Conservation (phyloP, 2,329 filamentous ascomycete genomes). For the Diaporthe vaccinii region DNA sequence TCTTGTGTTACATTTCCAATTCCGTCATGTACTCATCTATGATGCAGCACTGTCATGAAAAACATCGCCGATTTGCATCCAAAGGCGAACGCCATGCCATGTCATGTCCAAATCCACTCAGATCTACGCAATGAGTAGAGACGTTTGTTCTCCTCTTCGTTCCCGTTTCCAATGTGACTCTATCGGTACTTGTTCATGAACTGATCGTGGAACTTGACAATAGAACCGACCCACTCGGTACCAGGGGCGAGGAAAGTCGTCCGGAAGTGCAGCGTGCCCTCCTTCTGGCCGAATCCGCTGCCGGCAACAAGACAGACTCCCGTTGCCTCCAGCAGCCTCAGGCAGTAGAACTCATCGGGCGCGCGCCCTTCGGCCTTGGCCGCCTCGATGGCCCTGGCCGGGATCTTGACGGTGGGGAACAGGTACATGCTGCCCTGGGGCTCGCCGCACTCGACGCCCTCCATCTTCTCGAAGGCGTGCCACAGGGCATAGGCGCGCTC, state of each 20-base stretch:
- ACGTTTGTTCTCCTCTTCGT: background rate
- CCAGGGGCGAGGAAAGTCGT: slow-evolving; percentile 97
- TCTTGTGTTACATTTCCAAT: slow-evolving; percentile 8
- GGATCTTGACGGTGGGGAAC: slow-evolving; percentile 91
- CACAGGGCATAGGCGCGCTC: slow-evolving; percentile 88
- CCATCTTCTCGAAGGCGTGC: slow-evolving; percentile 93
- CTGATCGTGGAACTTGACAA: slow-evolving; percentile 89
- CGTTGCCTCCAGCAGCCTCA: slow-evolving; percentile 90
- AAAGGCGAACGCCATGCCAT: slow-evolving; percentile 31
- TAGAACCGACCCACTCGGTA: slow-evolving; percentile 91
- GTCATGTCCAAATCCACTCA: slow-evolving; percentile 24
- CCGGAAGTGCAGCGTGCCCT: slow-evolving; percentile 91
- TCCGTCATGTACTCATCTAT: slow-evolving; percentile 21
- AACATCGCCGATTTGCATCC: slow-evolving; percentile 3
- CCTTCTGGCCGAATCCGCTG: slow-evolving; percentile 93
- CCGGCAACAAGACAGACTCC: slow-evolving; percentile 96
- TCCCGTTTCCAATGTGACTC: slow-evolving; percentile 35
- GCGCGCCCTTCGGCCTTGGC: slow-evolving; percentile 80
- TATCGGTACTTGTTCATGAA: slow-evolving; percentile 87
- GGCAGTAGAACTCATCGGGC: slow-evolving; percentile 94
- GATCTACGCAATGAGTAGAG: background rate
- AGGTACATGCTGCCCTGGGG: slow-evolving; percentile 99
- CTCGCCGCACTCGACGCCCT: slow-evolving; percentile 90
- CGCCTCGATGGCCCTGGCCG: slow-evolving; percentile 80
- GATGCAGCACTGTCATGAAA: slow-evolving; percentile 13